phyloP scores from a whole-genome alignment of 2,329 filamentous ascomycete genomes.

The Furcasterigmium sp. region DNA sequence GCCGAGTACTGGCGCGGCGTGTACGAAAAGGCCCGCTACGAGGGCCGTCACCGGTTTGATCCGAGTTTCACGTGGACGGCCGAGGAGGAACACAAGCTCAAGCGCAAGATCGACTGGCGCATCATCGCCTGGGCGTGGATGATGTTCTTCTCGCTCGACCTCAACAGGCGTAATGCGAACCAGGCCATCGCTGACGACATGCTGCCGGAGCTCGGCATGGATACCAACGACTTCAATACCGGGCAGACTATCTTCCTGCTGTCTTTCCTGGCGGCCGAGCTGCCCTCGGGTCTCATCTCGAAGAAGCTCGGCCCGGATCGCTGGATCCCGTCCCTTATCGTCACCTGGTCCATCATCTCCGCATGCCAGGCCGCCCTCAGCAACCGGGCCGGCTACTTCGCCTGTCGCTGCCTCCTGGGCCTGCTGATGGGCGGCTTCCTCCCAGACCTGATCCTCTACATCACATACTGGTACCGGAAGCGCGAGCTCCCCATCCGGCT shows the following conservation, averaged over 20 bases:
- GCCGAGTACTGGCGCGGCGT: constrained; percentile 45
- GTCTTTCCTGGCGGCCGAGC: constrained; percentile 26
- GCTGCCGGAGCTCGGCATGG: constrained; percentile 33
- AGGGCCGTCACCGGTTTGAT: constrained; percentile 31
- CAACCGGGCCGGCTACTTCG: constrained; percentile 29
- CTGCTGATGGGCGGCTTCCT: constrained; percentile 40
- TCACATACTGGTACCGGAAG: constrained; percentile 23
- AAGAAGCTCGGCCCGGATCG: constrained; percentile 38
- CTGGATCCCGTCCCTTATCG: not conserved
- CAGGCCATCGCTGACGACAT: constrained; percentile 45
- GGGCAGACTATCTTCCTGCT: constrained; percentile 26
- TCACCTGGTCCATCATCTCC: constrained; percentile 8
- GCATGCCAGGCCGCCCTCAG: constrained; percentile 19
- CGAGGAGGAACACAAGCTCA: constrained; percentile 23
- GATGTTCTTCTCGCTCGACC: constrained; percentile 40
- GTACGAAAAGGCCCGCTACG: constrained; percentile 49
- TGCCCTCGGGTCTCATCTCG: constrained; percentile 50
- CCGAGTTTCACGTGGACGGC: constrained; percentile 28
- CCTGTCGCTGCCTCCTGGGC: constrained; percentile 28
- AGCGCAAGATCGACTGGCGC: constrained; percentile 40
- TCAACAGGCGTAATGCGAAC: constrained; percentile 39
- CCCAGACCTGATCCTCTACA: constrained; percentile 18
- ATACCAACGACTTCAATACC: constrained; percentile 30
- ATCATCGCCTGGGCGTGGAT: constrained; percentile 47
- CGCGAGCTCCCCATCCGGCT: constrained; percentile 25